Evolutionary conservation across 108 stramenopile genomes (phyloP).

Genomic region (Cyclotella kingstonii): DNA sequence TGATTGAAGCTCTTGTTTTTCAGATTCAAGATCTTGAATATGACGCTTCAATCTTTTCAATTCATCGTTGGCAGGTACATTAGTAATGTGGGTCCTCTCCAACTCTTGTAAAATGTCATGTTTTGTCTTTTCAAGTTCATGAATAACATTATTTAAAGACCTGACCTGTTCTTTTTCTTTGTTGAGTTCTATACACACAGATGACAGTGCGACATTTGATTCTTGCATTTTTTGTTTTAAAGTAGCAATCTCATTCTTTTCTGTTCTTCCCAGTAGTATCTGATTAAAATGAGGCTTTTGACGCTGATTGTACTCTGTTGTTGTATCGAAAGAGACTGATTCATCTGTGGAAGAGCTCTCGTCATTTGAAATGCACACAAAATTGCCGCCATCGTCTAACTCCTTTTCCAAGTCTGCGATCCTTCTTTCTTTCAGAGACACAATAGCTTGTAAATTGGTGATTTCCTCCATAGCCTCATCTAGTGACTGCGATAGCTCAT

Average conservation of each 20-base stretch:
- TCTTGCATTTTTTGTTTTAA: slow-evolving; percentile 53
- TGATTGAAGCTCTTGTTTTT: slow-evolving; percentile 13
- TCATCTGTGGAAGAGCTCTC: too few relatives aligned
- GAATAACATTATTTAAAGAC: slow-evolving; percentile 4
- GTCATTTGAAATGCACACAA: slow-evolving; percentile 5
- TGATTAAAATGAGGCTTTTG: too few relatives aligned
- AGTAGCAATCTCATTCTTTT: slow-evolving; percentile 45
- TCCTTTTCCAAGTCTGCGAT: slow-evolving; percentile 35
- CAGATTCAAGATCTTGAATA: slow-evolving; percentile 18
- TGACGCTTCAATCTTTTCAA: slow-evolving; percentile 24
- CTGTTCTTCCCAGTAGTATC: slow-evolving; percentile 18
- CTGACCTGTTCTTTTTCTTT: slow-evolving; percentile 18
- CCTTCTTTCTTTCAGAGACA: slow-evolving; percentile 28
- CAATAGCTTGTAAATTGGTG: slow-evolving; percentile 36
- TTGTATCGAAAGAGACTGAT: too few relatives aligned
- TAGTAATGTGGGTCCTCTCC: too few relatives aligned
- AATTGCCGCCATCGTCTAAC: slow-evolving; percentile 26
- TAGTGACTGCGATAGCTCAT: slow-evolving; percentile 45
- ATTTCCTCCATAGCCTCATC: slow-evolving; percentile 50
- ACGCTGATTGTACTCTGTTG: slow-evolving; percentile 2
- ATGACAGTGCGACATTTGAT: slow-evolving; percentile 34
- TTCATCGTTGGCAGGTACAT: slow-evolving; percentile 22
- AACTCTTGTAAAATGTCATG: slow-evolving; percentile 26
- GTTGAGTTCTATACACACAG: slow-evolving; percentile 10
- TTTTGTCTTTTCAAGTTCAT: slow-evolving; percentile 19